Percentiles rank a stretch among this genome's conserved stretches.
Conservation (phyloP, 495 filamentous ascomycete species). For the Lasiosphaeria miniovina region DNA sequence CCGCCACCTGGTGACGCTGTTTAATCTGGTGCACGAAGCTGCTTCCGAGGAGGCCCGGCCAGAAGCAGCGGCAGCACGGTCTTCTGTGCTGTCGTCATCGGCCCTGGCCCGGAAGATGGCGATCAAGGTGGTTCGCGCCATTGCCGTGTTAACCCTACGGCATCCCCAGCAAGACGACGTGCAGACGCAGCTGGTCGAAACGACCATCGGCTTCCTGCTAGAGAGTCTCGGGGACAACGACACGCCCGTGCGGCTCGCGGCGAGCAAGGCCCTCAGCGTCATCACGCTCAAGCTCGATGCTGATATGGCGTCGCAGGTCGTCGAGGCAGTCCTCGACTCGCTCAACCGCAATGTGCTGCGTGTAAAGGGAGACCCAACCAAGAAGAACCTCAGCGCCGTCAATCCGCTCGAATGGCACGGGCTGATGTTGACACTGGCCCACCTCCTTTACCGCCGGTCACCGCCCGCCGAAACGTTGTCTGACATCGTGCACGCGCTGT, state of each 20-base stretch:
- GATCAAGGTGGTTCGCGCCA: conserved; percentile 77
- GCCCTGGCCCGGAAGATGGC: conserved; percentile 73
- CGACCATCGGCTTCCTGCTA: conserved; percentile 69
- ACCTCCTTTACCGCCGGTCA: conserved; percentile 76
- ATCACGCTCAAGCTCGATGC: conserved; percentile 73
- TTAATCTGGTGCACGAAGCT: conserved; percentile 47
- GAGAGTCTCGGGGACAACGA: conserved; percentile 73
- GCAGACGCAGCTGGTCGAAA: conserved; percentile 60
- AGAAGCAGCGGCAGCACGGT: conserved; percentile 16
- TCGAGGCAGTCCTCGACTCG: conserved; percentile 75
- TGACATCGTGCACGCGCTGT: conserved; percentile 65
- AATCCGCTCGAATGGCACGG: conserved; percentile 89
- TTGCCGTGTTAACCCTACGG: conserved; percentile 60
- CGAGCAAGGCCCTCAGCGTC: conserved; percentile 88
- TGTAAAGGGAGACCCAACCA: conserved; percentile 36
- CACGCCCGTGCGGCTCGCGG: conserved; percentile 82
- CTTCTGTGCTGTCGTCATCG: conserved; percentile 52
- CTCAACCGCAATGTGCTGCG: conserved; percentile 76
- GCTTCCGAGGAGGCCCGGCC: conserved; percentile 38
- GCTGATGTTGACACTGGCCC: conserved; percentile 78
- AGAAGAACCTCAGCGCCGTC: conserved; percentile 65
- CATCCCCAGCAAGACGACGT: conserved; percentile 26
- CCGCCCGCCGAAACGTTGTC: conserved; percentile 63
- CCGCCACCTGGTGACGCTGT: conserved; percentile 41
- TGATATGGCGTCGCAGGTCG: conserved; percentile 78